Conservation (phyloP, 345 rosid species). For the rapeseed (Brassica napus) region Da-Ae NC_063450.1:13320501-13321000, state of each 20-base stretch:
- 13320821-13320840: not conserved
- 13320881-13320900: not conserved
- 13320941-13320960: not conserved
- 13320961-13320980: not conserved
- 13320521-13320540: constrained; percentile 9
- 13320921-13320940: not conserved
- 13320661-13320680: not conserved
- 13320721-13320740: not conserved
- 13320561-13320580: not conserved
- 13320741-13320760: not conserved
- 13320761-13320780: not conserved
- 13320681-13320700: constrained; percentile 22
- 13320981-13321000: too few species aligned
- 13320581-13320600: not conserved
- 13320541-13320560: constrained; percentile 1
- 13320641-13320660: not conserved
- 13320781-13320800: not conserved
- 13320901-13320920: not conserved
- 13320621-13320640: not conserved
- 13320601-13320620: not conserved
- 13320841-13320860: not conserved
- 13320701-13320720: not conserved
- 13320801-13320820: not conserved
- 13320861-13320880: not conserved
- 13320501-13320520: constrained; percentile 13